A percentile compares a stretch with the other conserved stretches of the same genome.
Evolutionary conservation across 768 basidiomycete species (phyloP).

Genomic region (Daedaleopsis nitida): DNA sequence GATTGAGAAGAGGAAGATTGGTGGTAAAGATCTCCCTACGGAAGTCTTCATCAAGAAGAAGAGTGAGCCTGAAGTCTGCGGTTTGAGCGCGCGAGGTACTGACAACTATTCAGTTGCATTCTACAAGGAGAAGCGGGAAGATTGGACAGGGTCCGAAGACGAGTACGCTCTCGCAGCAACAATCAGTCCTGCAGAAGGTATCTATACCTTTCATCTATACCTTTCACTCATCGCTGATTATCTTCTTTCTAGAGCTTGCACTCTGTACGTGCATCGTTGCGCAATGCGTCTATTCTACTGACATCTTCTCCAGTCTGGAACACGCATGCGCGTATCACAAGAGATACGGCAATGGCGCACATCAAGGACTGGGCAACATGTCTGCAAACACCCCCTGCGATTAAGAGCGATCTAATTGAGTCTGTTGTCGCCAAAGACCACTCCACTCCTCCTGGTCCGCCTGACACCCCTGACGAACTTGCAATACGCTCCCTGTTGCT

Average conservation of each 20-base stretch:
- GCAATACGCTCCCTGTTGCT: conserved; percentile 70
- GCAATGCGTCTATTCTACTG: background rate
- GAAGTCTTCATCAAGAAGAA: conserved; percentile 81
- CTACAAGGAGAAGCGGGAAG: conserved; percentile 68
- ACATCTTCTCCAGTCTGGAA: conserved; percentile 66
- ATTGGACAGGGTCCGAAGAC: conserved; percentile 52
- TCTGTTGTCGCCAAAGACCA: conserved; percentile 3
- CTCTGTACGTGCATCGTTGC: conserved; percentile 52
- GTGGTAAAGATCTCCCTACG: conserved; percentile 71
- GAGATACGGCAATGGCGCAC: conserved; percentile 56
- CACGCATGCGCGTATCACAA: conserved; percentile 61
- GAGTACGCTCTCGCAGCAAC: conserved; percentile 56
- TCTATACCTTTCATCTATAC: conserved; percentile 14
- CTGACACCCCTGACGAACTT: conserved; percentile 68
- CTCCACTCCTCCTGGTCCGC: conserved; percentile 1
- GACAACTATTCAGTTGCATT: conserved; percentile 56
- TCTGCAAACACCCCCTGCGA: conserved; percentile 43
- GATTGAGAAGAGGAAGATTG: conserved; percentile 60
- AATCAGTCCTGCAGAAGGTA: conserved; percentile 74
- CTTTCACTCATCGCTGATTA: background rate
- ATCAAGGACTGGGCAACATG: conserved; percentile 55
- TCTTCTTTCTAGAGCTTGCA: conserved; percentile 53
- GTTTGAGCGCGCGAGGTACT: background rate
- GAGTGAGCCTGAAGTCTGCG: conserved; percentile 41
- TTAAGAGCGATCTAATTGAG: conserved; percentile 34